phyloP scores from a whole-genome alignment of 1,284 basidiomycete species.

The Vanrija pseudolonga region DNA sequence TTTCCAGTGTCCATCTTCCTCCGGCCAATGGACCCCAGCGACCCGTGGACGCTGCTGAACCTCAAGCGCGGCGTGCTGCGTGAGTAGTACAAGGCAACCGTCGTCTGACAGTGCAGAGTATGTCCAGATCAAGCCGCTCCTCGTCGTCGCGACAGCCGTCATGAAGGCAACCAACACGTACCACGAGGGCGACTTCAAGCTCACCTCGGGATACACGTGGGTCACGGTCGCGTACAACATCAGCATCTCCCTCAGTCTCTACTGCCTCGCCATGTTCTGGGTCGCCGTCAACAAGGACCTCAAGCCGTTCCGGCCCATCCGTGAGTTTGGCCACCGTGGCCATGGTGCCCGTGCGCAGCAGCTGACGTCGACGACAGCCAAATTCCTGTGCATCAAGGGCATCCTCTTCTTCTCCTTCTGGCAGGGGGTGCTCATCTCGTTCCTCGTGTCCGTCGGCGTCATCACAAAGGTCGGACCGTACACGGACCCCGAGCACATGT shows the following conservation, averaged over 20 bases:
- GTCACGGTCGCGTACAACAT: constrained; percentile 71
- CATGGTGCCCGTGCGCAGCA: not conserved
- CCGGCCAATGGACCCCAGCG: constrained; percentile 75
- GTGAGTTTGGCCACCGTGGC: constrained; percentile 18
- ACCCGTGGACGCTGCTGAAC: constrained; percentile 89
- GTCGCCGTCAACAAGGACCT: constrained; percentile 79
- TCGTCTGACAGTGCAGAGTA: constrained; percentile 65
- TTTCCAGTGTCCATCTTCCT: constrained; percentile 76
- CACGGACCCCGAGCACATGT: constrained; percentile 84
- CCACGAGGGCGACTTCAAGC: constrained; percentile 80
- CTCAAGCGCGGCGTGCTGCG: constrained; percentile 92
- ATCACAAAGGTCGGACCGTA: constrained; percentile 80
- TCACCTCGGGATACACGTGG: constrained; percentile 86
- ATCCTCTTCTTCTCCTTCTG: constrained; percentile 98
- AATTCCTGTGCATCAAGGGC: constrained; percentile 96
- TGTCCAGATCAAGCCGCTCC: constrained; percentile 89
- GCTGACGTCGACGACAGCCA: constrained; percentile 68
- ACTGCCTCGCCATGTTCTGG: constrained; percentile 92
- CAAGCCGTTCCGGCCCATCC: constrained; percentile 72
- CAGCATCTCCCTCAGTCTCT: constrained; percentile 52
- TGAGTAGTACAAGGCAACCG: constrained; percentile 51
- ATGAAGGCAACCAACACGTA: constrained; percentile 84
- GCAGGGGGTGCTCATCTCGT: constrained; percentile 83
- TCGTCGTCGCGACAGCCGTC: constrained; percentile 78
- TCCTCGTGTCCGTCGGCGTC: constrained; percentile 74